These are phyloP conservation scores for slime mould (Dictyostelium discoideum) DNA, from an alignment of 78 protist genomes.

Conservation along the genomic window dicty_2.7 NC_007089.4:3316501-3317000, in stretches of 20 bases:
- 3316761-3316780: background rate
- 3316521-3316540: slow-evolving; percentile 92
- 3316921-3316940: slow-evolving; percentile 93
- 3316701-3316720: too few species aligned
- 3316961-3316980: slow-evolving; percentile 85
- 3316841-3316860: background rate
- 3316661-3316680: too few species aligned
- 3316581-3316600: slow-evolving; percentile 23
- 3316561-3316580: slow-evolving; percentile 75
- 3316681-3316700: too few species aligned
- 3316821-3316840: slow-evolving; percentile 71
- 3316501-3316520: background rate
- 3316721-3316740: background rate
- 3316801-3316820: background rate
- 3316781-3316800: background rate
- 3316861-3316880: slow-evolving; percentile 46
- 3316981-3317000: slow-evolving; percentile 96
- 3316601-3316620: slow-evolving; percentile 79
- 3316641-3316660: background rate
- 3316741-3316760: too few species aligned
- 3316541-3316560: slow-evolving; percentile 85
- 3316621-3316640: slow-evolving; percentile 55
- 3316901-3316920: slow-evolving; percentile 87
- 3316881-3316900: slow-evolving; percentile 56
- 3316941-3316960: slow-evolving; percentile 90